phyloP scores from a whole-genome alignment of 176 grass and related monocot species.

The Puccinellia tenuiflora region DNA sequence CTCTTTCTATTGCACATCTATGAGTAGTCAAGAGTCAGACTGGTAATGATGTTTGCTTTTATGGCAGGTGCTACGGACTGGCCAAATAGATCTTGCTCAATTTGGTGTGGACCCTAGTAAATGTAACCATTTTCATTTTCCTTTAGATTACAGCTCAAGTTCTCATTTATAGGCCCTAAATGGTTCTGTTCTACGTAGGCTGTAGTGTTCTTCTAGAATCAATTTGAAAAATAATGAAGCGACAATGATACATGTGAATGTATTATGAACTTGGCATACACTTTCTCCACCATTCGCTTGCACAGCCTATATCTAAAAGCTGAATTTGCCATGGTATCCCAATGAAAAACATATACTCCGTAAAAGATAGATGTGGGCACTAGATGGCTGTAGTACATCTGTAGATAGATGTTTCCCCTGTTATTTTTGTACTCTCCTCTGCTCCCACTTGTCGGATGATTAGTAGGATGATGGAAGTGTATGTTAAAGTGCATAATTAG shows the following conservation, averaged over 20 bases:
- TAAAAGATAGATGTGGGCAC: neutral
- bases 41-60: conserved; percentile 27
- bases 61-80: conserved; percentile 77
- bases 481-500: neutral
- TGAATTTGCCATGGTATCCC: neutral
- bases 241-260: neutral
- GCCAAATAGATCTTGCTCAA: conserved; percentile 86
- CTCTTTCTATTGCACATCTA: conserved; percentile 6
- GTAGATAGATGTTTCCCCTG: neutral
- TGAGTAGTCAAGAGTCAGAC: neutral
- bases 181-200: neutral
- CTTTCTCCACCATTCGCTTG: neutral
- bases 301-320: neutral
- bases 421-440: neutral
- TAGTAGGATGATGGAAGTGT: neutral
- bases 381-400: neutral
- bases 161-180: neutral
- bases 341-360: neutral
- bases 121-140: conserved; percentile 47
- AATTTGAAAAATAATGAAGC: neutral
- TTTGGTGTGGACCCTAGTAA: conserved; percentile 91
- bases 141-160: neutral
- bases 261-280: neutral
- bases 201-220: neutral
- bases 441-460: neutral